Evolutionary conservation across 257 asterid species (phyloP), one percentile per base, ranked within the genome.

Genomic region (Petrea volubilis): DNA sequence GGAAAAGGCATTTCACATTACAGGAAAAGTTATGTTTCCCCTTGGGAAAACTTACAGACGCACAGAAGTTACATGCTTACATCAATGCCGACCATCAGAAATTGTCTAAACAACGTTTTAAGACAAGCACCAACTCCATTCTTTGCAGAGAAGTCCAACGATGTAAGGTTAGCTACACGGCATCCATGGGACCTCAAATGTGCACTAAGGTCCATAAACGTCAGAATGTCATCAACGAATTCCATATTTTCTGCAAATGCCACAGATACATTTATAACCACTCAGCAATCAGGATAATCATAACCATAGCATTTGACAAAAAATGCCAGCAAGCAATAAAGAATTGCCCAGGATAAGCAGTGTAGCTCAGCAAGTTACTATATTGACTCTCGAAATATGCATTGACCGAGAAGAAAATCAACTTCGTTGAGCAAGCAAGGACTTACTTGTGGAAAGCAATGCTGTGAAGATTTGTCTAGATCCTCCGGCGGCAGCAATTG

Each of bases 91-190:
- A 67, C 77, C 70, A 53, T 67, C 71, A 92, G 78, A 78, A 95
- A 87, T 74, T 87, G 98, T 46, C 83, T 86, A 74, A 92, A 67
- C 72, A 95, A 77, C 34, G 85, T 68, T 85, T 80, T 90, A 58
- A 95, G 90, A 80, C 98, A 87, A 34, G 96, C 96, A 53, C 95
- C 96, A 66, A 92, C 82, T 43, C 96, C 97, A 75, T 74, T 88
- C 73, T 90, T 92, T 34, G 87, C 64, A 40, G 91, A 81, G 79
- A 95, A 85, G 79, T 95, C 97, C 77, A 79, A 69, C 7, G 97
- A 92, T 67, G 97, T 78, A 52, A 95, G 92, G 52, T 75, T 90
- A 50, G 96, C 97, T 14, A 90, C 97, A 65, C 79, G 79, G 80
- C 90, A 84, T 77, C 96, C 96, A 68, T 56, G 61, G 33, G 91